Evolutionary conservation across 495 filamentous ascomycete genomes (phyloP), one percentile per base, ranked within the genome.

Genomic region (Penicillium paradoxum): DNA sequence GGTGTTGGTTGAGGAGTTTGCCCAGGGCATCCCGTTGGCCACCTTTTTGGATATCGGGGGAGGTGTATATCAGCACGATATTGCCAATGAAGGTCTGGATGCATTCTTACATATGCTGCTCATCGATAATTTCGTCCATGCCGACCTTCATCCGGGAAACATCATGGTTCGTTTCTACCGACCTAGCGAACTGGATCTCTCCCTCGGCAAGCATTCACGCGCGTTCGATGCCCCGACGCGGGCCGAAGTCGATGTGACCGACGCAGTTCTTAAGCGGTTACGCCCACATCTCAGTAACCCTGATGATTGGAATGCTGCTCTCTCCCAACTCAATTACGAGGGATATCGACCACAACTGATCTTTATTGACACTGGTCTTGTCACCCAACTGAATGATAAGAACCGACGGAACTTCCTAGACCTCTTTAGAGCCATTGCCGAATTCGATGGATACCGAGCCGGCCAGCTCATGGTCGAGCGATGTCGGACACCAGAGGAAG

Each of bases 91-190:
- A 75, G 95, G 95, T 4, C 82, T 99, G 6, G 90, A 99, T 62
- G 91, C 91, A n/a, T 99, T 99, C 71, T 69, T 99, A 49, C 90
- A 90, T 54, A 99, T 99, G 95, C 77, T 99, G 3, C 78, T 99
- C 11, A 86, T 99, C 45, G 95, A 99, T 66, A 97, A 99, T 63
- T 99, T 99, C 65, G 83, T 97, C 46, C 95, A 99, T 60, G 93
- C 95, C n/a, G 95, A 99, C 69, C 75, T 99, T 9, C 95, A 99
- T 60, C 95, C 95, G 0, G 95, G 95, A 7, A 99, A 99, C 66
- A 97, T 99, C 73, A 97, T 99, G 92, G 95, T 99, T 41, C 90
- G 95, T 53, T 99, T 99, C 71, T 96, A 97, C 72, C 82, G 93
- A 61, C 85, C 90, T 0, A 83, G 83, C 29, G 77, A 84, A 49